phyloP scores from a whole-genome alignment of 2,329 filamentous ascomycete genomes.

The Drechslerella dactyloides region DNA sequence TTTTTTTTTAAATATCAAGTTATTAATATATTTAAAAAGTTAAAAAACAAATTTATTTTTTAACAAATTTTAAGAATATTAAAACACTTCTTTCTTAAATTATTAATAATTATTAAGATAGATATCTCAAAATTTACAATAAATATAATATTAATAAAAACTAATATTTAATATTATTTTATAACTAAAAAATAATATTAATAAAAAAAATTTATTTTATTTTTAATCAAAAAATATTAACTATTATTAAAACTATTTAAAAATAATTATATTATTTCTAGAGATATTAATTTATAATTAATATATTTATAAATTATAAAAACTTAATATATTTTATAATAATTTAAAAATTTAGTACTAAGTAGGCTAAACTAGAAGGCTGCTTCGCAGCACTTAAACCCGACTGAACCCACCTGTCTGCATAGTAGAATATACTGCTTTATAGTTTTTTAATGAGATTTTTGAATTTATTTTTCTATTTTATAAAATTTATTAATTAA shows the following conservation, averaged over 20 bases:
- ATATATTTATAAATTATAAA: conserved; percentile 6
- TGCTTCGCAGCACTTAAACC: too few species aligned
- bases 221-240: neutral
- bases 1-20: neutral
- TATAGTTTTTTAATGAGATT: too few species aligned
- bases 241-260: neutral
- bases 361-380: neutral
- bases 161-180: conserved; percentile 1
- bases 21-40: conserved; percentile 9
- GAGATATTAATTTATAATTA: neutral
- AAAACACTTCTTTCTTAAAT: neutral
- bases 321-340: neutral
- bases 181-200: conserved; percentile 4
- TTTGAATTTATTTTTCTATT: too few species aligned
- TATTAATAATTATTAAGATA: conserved; percentile 1
- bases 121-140: neutral
- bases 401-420: too few species aligned
- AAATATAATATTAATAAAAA: neutral
- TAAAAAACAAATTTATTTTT: conserved; percentile 4
- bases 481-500: neutral
- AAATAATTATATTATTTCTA: neutral
- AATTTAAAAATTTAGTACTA: neutral
- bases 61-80: neutral
- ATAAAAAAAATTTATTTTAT: conserved; percentile 6
- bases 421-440: too few species aligned